Conservation (phyloP, 1,284 basidiomycete species). For the Grifola frondosa region DNA sequence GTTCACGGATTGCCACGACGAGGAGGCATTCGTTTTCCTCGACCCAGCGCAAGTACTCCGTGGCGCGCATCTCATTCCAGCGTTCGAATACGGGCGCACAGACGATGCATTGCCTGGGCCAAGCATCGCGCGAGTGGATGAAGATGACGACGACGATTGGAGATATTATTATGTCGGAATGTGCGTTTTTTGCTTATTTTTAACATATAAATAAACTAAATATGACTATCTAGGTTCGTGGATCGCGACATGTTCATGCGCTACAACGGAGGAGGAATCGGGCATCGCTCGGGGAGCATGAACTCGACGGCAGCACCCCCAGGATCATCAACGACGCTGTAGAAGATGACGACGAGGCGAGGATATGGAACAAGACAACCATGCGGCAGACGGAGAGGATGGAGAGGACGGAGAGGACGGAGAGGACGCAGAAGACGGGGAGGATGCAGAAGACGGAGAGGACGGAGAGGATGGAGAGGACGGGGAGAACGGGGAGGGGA, state of each 20-base stretch:
- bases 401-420: no score
- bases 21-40: slow-evolving; percentile 39
- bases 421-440: no score
- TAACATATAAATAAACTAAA: no score
- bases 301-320: no score
- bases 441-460: no score
- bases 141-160: slow-evolving; percentile 1
- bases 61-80: slow-evolving; percentile 37
- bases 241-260: slow-evolving; percentile 10
- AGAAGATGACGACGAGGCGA: no score
- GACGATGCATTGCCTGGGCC: slow-evolving; percentile 10
- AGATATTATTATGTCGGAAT: slow-evolving; percentile 6
- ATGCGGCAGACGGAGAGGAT: no score
- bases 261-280: slow-evolving; percentile 3
- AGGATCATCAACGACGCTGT: no score
- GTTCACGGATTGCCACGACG: slow-evolving; percentile 29
- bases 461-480: no score
- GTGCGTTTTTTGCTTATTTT: neutral
- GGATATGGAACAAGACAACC: no score
- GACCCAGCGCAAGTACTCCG: slow-evolving; percentile 37
- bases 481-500: no score
- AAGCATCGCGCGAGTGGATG: slow-evolving; percentile 20
- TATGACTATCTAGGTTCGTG: neutral
- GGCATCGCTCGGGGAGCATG: no score
- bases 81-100: slow-evolving; percentile 30